phyloP scores from a whole-genome alignment of 148 eudicot species.

The Suaeda aralocaspica region DNA sequence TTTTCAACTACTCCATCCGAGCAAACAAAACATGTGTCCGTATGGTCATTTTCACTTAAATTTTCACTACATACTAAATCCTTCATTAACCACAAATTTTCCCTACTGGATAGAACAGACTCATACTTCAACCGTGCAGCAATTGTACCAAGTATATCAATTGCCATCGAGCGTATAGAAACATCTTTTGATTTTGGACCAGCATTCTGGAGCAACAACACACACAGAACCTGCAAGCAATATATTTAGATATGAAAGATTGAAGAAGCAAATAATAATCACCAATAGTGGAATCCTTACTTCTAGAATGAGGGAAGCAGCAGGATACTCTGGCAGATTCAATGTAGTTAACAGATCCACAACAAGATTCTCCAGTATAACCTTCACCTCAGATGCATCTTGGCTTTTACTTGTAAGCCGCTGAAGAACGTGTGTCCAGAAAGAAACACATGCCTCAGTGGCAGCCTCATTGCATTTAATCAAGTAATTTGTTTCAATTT shows the following conservation, averaged over 20 bases:
- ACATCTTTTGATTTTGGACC: constrained; percentile 90
- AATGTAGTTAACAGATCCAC: constrained; percentile 72
- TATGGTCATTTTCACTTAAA: constrained; percentile 33
- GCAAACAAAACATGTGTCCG: constrained; percentile 68
- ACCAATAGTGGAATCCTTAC: constrained; percentile 32
- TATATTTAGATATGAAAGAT: constrained; percentile 24
- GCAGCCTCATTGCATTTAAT: constrained; percentile 76
- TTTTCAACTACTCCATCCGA: constrained; percentile 51
- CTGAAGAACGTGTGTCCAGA: constrained; percentile 92
- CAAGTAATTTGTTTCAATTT: constrained; percentile 54
- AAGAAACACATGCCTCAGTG: constrained; percentile 83
- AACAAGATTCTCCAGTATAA: constrained; percentile 81
- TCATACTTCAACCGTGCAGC: constrained; percentile 93
- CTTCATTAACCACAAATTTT: constrained; percentile 72
- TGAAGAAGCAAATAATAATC: constrained; percentile 4
- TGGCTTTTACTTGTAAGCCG: constrained; percentile 74
- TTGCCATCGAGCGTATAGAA: constrained; percentile 78
- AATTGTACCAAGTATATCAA: constrained; percentile 89
- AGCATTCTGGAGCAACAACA: constrained; percentile 92
- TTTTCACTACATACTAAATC: constrained; percentile 39
- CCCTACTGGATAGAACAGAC: constrained; percentile 55
- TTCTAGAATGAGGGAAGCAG: constrained; percentile 82
- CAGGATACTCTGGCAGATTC: constrained; percentile 95
- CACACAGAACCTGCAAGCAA: constrained; percentile 89
- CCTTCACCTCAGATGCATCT: constrained; percentile 82